Evolutionary conservation across 306 rosid species (phyloP).

Genomic region (Spatholobus suberectus): DNA sequence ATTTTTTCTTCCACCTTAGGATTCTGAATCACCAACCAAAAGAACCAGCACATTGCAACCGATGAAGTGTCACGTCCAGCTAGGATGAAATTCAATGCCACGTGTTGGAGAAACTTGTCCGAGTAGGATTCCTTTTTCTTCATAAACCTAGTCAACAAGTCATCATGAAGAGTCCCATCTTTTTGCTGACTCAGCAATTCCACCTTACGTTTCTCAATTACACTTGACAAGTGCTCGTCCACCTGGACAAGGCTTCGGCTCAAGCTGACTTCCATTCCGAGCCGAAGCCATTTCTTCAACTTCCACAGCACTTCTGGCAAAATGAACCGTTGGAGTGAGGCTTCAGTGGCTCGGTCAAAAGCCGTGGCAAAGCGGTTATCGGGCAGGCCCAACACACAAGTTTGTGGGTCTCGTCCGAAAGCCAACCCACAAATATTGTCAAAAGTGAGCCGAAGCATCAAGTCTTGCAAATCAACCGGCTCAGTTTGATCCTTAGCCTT

Average conservation of each 20-base stretch:
- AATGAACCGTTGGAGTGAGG: conserved; percentile 82
- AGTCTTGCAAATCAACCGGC: conserved; percentile 75
- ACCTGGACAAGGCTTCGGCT: conserved; percentile 78
- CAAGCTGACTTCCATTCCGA: conserved; percentile 87
- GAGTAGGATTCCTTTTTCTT: conserved; percentile 82
- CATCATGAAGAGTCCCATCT: conserved; percentile 75
- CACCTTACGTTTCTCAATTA: conserved; percentile 80
- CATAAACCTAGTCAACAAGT: conserved; percentile 85
- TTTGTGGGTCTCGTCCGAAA: conserved; percentile 79
- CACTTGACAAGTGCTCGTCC: conserved; percentile 73
- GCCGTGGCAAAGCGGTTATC: conserved; percentile 74
- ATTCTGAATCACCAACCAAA: conserved; percentile 74
- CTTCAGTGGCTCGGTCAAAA: conserved; percentile 88
- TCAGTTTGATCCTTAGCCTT: conserved; percentile 54
- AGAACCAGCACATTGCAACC: conserved; percentile 80
- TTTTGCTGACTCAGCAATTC: conserved; percentile 70
- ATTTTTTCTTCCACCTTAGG: conserved; percentile 71
- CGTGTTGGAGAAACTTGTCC: conserved; percentile 72
- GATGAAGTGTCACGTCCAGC: conserved; percentile 99
- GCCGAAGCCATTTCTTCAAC: conserved; percentile 82
- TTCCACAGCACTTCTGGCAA: conserved; percentile 81
- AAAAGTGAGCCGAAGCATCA: conserved; percentile 83
- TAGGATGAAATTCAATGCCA: conserved; percentile 90
- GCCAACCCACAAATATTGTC: conserved; percentile 95
- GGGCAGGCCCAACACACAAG: conserved; percentile 65